These are phyloP conservation scores for Penicillium decumbens DNA, from an alignment of 2,329 filamentous ascomycete species.

Conservation along the genomic window DNA sequence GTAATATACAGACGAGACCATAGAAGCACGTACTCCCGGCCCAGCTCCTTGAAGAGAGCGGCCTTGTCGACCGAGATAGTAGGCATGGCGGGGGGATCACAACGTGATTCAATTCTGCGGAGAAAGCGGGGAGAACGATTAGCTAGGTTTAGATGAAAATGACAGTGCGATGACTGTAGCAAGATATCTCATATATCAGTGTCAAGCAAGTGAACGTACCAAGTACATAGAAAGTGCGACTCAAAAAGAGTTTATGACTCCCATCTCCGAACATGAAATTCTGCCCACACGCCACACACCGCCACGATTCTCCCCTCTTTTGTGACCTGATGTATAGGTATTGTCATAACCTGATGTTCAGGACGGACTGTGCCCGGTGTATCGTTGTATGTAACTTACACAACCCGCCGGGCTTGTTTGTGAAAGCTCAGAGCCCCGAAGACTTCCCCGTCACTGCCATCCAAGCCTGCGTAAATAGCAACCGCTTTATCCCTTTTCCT, in stretches of 20 bases:
- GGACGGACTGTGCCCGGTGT: not conserved
- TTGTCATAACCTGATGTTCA: slow-evolving; percentile 9
- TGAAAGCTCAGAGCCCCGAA: slow-evolving; percentile 15
- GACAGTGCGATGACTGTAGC: not conserved
- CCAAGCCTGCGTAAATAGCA: not conserved
- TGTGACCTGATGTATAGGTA: slow-evolving; percentile 18
- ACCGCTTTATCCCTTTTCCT: not conserved
- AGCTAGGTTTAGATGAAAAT: not conserved
- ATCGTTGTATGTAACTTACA: slow-evolving; percentile 23
- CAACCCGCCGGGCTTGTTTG: slow-evolving; percentile 10
- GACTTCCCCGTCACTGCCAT: slow-evolving; percentile 1
- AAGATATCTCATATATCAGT: not conserved
- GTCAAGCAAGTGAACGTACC: not conserved
- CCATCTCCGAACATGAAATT: slow-evolving; percentile 18
- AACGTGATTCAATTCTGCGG: slow-evolving; percentile 22
- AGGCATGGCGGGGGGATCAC: slow-evolving; percentile 63
- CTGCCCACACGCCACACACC: slow-evolving; percentile 30
- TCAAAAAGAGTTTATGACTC: slow-evolving; percentile 20
- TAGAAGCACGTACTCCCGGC: slow-evolving; percentile 64
- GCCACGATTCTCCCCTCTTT: slow-evolving; percentile 31
- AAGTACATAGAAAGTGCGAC: slow-evolving; percentile 7
- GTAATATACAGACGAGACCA: slow-evolving; percentile 6
- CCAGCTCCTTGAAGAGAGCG: slow-evolving; percentile 87
- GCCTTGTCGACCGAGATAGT: slow-evolving; percentile 97
- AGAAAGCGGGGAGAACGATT: not conserved